Base-by-base conservation (phyloP, 2,329 filamentous ascomycete genomes). In the Colletotrichum melonis region DNA sequence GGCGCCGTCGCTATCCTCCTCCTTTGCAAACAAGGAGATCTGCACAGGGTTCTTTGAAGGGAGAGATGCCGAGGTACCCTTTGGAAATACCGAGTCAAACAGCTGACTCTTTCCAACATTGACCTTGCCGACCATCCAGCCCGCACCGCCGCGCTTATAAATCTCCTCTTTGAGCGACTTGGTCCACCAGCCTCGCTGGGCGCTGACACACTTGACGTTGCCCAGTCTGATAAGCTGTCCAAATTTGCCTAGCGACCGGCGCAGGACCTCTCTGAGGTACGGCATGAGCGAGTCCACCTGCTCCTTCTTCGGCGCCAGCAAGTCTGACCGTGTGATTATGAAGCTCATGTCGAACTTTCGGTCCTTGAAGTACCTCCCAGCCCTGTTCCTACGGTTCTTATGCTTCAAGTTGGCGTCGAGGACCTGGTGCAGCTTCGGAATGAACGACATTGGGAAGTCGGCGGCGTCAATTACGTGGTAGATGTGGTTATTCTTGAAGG, bases 121-220 rank as follows among this genome's bases (percentile, higher is more conserved):
- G 75, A 95, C 95, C 82, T 98, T 98, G n/a, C 97, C 97, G 3
- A 99, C 93, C 87, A 99, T 92, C 96, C 97, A 99, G 19, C 94
- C 92, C 19, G 92, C 97, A 5, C 96, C 96, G 4, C 95, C 95
- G 62, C 94, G 90, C 56, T 91, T 85, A 88, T 92, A 95, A 59
- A 99, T 95, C 60, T 95, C 92, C 77, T 98, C 92, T 81, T 94
- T 98, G 68, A 99, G 85, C 63, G 93, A 87, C 76, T 90, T 93
- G 0, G 95, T 98, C 94, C 96, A 98, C 97, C 97, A 99, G 11
- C 90, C 89, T 72, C 94, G 88, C 79, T 93, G 93, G 11, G 96
- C 91, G 78, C 95, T 98, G 55, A 99, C 95, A 79, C 95, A 95
- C 75, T 90, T 88, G 12, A 98, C 86, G 78, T 98, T 98, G 0